Evolutionary conservation across 176 grass and related monocot genomes (phyloP).

Genomic region (Oryza glaberrima): DNA sequence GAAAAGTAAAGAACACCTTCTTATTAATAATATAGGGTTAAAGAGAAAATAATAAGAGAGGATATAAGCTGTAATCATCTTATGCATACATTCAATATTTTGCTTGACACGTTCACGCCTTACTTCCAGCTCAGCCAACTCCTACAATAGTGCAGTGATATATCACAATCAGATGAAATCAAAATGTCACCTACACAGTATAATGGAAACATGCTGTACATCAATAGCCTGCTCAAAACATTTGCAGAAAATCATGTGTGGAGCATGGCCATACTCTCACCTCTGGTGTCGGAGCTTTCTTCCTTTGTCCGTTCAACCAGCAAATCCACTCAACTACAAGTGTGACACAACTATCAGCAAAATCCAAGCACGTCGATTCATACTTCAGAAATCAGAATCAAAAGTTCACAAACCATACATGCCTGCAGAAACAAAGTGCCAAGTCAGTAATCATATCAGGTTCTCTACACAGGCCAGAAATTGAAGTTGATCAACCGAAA

Average conservation of each 20-base stretch:
- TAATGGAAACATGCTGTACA: background rate
- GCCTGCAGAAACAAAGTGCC: constrained; percentile 38
- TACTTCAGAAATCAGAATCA: constrained; percentile 11
- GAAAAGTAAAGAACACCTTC: background rate
- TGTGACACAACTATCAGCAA: constrained; percentile 25
- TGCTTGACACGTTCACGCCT: constrained; percentile 72
- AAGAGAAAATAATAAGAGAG: background rate
- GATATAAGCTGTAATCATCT: constrained; percentile 11
- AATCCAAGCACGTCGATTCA: background rate
- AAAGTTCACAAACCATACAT: constrained; percentile 47
- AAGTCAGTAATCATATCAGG: background rate
- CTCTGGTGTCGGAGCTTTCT: constrained; percentile 84
- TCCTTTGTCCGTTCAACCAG: constrained; percentile 98
- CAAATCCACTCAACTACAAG: constrained; percentile 99
- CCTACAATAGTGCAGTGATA: constrained; percentile 44
- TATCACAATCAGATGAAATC: constrained; percentile 26
- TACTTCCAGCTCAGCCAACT: constrained; percentile 76
- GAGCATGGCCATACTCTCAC: constrained; percentile 30
- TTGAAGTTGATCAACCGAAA: background rate
- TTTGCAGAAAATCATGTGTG: background rate
- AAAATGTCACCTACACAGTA: background rate
- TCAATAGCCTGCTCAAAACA: background rate
- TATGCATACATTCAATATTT: constrained; percentile 79
- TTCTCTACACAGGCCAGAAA: background rate
- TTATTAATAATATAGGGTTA: background rate